Percentiles rank a stretch among this genome's conserved stretches.
These are phyloP conservation scores for Chamaenerion angustifolium DNA, from an alignment of 345 rosid genomes.

Conservation along the genomic window DNA sequence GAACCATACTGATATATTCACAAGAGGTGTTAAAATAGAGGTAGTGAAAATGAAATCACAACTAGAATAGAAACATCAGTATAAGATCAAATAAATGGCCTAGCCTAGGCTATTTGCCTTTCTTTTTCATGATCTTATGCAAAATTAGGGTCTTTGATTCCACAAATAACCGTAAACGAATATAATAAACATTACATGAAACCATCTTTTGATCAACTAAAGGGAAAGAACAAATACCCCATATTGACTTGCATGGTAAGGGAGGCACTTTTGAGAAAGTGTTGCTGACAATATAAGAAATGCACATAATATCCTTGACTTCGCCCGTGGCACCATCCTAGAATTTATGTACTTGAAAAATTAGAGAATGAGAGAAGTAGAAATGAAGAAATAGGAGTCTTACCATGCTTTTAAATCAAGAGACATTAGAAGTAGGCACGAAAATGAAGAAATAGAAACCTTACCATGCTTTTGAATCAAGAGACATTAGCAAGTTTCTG, in stretches of 20 bases:
- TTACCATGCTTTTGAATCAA: slow-evolving; percentile 48
- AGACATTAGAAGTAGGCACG: background rate
- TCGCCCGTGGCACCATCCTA: slow-evolving; percentile 54
- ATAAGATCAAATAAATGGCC: too few species aligned
- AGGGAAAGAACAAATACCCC: slow-evolving; percentile 27
- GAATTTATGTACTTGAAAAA: background rate
- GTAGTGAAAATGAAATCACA: too few species aligned
- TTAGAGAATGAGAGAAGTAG: too few species aligned
- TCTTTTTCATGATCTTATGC: too few species aligned
- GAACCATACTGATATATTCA: too few species aligned
- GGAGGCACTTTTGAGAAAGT: slow-evolving; percentile 62
- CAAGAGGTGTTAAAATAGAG: too few species aligned
- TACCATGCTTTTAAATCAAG: slow-evolving; percentile 33
- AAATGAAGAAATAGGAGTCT: slow-evolving; percentile 7
- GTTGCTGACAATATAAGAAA: slow-evolving; percentile 43
- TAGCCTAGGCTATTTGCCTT: too few species aligned
- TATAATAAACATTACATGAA: background rate
- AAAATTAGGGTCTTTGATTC: too few species aligned
- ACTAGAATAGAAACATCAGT: too few species aligned
- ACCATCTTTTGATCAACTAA: background rate
- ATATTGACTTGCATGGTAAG: slow-evolving; percentile 33
- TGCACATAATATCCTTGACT: slow-evolving; percentile 38
- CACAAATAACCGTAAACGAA: too few species aligned
- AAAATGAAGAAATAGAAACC: slow-evolving; percentile 6
- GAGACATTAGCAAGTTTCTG: slow-evolving; percentile 34